Percentiles rank a stretch among this genome's conserved stretches.
Conservation (phyloP, 2,329 filamentous ascomycete species). For the Nemania serpens region DNA sequence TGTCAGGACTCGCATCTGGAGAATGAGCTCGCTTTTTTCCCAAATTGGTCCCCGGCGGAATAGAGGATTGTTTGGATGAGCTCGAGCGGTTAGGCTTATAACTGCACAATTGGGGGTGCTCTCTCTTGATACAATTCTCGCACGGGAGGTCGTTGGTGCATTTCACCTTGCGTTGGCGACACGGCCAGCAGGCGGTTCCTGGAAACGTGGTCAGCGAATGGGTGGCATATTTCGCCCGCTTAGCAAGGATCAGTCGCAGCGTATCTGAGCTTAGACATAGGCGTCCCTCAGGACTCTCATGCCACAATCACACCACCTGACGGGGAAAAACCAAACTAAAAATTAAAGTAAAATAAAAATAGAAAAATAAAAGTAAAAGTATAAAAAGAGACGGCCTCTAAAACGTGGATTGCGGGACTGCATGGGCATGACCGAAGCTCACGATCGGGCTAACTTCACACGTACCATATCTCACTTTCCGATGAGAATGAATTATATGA, state of each 20-base stretch:
- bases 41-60: conserved; percentile 37
- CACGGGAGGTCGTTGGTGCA: conserved; percentile 72
- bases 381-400: background rate
- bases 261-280: background rate
- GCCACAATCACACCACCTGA: background rate
- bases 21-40: conserved; percentile 51
- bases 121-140: conserved; percentile 69
- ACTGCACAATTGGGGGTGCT: conserved; percentile 67
- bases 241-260: conserved; percentile 1
- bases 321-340: too few species aligned
- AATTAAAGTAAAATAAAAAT: too few species aligned
- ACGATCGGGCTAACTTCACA: conserved; percentile 23
- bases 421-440: background rate
- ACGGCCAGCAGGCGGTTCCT: conserved; percentile 71
- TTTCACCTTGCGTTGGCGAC: conserved; percentile 70
- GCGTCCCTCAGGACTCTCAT: background rate
- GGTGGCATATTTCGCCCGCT: conserved; percentile 8
- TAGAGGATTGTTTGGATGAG: conserved; percentile 42
- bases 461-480: conserved; percentile 71
- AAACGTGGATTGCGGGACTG: conserved; percentile 7
- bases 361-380: background rate
- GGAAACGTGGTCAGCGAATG: conserved; percentile 30
- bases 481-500: conserved; percentile 71
- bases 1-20: conserved; percentile 45
- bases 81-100: conserved; percentile 65